Evolutionary conservation across 2,329 filamentous ascomycete genomes (phyloP).

Genomic region (Rasamsonia emersonii): DNA sequence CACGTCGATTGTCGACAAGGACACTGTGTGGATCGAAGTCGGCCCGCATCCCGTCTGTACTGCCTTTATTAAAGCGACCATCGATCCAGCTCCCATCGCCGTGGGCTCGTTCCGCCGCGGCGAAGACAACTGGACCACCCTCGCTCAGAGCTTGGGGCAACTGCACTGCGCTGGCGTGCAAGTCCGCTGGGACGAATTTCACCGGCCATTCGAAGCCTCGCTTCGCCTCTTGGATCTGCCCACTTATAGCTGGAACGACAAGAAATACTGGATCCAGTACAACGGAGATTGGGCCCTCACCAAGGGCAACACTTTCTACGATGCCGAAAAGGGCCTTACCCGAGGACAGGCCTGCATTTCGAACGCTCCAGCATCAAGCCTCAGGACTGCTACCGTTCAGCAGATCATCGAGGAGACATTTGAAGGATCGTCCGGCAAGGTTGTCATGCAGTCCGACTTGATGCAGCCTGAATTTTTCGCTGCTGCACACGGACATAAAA

Average conservation of each 20-base stretch:
- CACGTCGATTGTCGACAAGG: slow-evolving; percentile 52
- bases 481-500: slow-evolving; percentile 11
- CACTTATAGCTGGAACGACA: slow-evolving; percentile 60
- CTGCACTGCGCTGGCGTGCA: slow-evolving; percentile 55
- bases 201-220: slow-evolving; percentile 50
- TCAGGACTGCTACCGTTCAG: slow-evolving; percentile 6
- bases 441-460: slow-evolving; percentile 11
- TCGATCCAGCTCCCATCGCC: slow-evolving; percentile 44
- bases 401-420: slow-evolving; percentile 6
- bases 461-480: slow-evolving; percentile 6
- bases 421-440: neutral
- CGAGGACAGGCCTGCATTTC: neutral
- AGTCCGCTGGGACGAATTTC: slow-evolving; percentile 64
- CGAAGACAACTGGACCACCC: slow-evolving; percentile 56
- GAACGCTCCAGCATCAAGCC: neutral
- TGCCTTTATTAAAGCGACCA: slow-evolving; percentile 58
- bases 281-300: slow-evolving; percentile 62
- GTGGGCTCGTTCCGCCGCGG: slow-evolving; percentile 55
- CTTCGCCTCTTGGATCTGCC: slow-evolving; percentile 58
- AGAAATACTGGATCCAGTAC: slow-evolving; percentile 66
- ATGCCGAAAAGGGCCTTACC: slow-evolving; percentile 9
- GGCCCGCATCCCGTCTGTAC: slow-evolving; percentile 65
- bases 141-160: slow-evolving; percentile 49
- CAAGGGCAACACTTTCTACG: slow-evolving; percentile 50
- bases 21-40: slow-evolving; percentile 63